Conservation (phyloP, 129 eudicot genomes). For the Daucus carota region DNA sequence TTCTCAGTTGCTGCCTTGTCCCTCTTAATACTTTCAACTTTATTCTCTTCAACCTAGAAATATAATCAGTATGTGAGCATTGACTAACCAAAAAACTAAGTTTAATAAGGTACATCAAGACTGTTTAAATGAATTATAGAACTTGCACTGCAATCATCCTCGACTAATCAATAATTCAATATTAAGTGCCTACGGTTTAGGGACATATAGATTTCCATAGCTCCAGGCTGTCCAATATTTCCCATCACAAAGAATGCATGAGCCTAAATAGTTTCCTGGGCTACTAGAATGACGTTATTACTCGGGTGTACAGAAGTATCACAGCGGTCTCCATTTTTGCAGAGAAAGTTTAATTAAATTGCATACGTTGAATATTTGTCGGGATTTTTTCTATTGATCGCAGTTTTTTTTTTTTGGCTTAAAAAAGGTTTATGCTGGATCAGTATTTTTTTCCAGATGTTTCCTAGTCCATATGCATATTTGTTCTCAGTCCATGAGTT, state of each 20-base stretch:
- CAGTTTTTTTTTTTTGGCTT: neutral
- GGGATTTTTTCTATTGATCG: neutral
- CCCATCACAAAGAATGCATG: neutral
- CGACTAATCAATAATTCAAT: neutral
- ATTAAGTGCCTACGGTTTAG: neutral
- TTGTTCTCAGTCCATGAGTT: neutral
- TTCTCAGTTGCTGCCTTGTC: constrained; percentile 79
- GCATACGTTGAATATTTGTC: neutral
- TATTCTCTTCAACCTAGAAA: constrained; percentile 75
- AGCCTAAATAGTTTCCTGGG: neutral
- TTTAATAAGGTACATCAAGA: neutral
- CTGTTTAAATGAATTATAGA: neutral
- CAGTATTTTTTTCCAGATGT: neutral
- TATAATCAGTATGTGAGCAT: neutral
- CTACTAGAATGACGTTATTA: neutral
- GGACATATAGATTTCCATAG: neutral
- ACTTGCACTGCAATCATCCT: neutral
- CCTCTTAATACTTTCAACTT: constrained; percentile 67
- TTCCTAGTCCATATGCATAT: too few relatives aligned
- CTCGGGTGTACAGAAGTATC: too few relatives aligned
- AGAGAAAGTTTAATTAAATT: too few relatives aligned
- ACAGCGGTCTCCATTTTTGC: too few relatives aligned
- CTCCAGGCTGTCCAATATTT: neutral
- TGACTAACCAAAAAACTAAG: neutral
- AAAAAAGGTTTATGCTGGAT: neutral